Evolutionary conservation across 495 filamentous ascomycete genomes (phyloP).

Genomic region (Aspergillus panamensis): DNA sequence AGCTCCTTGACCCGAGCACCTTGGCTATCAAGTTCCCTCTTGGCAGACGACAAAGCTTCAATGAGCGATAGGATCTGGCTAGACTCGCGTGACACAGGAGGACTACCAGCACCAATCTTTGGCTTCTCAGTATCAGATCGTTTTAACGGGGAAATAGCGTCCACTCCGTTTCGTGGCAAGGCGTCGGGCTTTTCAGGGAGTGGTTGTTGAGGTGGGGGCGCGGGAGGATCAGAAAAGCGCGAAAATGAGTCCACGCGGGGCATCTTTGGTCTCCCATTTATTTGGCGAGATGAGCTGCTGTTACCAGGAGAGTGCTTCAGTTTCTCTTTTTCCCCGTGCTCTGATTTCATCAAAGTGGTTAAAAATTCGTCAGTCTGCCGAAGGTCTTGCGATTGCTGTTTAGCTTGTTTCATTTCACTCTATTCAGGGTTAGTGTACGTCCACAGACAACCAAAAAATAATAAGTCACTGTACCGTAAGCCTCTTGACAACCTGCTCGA

Average conservation of each 20-base stretch:
- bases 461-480: constrained; percentile 66
- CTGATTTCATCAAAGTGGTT: constrained; percentile 66
- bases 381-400: constrained; percentile 81
- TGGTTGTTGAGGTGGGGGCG: constrained; percentile 87
- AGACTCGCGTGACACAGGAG: constrained; percentile 61
- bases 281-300: constrained; percentile 34
- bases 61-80: constrained; percentile 76
- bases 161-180: constrained; percentile 42
- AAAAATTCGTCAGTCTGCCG: constrained; percentile 78
- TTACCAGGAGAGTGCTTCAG: constrained; percentile 38
- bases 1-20: constrained; percentile 73
- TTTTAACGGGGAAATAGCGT: constrained; percentile 56
- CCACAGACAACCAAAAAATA: background rate
- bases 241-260: constrained; percentile 55
- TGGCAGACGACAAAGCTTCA: constrained; percentile 74
- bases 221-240: constrained; percentile 82
- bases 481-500: constrained; percentile 92
- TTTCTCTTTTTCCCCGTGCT: constrained; percentile 61
- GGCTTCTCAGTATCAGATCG: constrained; percentile 71
- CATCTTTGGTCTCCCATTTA: constrained; percentile 50
- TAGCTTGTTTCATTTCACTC: constrained; percentile 84
- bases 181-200: constrained; percentile 86
- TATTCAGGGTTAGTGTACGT: constrained; percentile 36
- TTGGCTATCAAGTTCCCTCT: constrained; percentile 76
- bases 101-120: constrained; percentile 53